Conservation (phyloP, 768 basidiomycete genomes). For the Panaeolus papilionaceus region DNA sequence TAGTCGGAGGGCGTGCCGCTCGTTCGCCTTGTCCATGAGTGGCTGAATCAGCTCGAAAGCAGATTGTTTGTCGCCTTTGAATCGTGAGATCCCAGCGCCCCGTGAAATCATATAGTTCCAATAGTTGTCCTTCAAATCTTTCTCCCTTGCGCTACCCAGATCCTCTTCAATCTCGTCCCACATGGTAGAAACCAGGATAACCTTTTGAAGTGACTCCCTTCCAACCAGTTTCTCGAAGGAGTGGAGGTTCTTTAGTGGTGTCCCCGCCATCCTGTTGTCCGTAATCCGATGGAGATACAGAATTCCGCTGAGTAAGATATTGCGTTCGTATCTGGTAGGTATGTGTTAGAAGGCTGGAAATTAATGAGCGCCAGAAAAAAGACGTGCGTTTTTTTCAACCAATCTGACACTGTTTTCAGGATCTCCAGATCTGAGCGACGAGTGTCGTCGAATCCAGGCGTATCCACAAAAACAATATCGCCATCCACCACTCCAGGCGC, state of each 20-base stretch:
- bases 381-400: conserved; percentile 29
- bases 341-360: background rate
- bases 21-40: conserved; percentile 22
- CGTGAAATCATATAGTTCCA: conserved; percentile 27
- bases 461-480: conserved; percentile 30
- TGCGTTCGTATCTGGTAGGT: conserved; percentile 30
- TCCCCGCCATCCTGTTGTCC: conserved; percentile 48
- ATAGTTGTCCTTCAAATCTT: conserved; percentile 18
- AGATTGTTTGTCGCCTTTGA: conserved; percentile 25
- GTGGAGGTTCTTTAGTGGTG: conserved; percentile 51
- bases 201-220: conserved; percentile 47
- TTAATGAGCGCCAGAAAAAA: background rate
- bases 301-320: conserved; percentile 36
- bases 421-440: conserved; percentile 29
- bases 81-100: conserved; percentile 15
- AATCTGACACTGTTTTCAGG: conserved; percentile 27
- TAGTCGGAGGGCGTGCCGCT: conserved; percentile 25
- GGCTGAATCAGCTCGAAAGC: conserved; percentile 28
- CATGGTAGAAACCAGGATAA: conserved; percentile 56
- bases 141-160: conserved; percentile 16
- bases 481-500: conserved; percentile 19
- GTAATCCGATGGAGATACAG: conserved; percentile 38
- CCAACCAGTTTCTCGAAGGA: conserved; percentile 58
- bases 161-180: conserved; percentile 39
- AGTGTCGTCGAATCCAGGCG: conserved; percentile 33